Evolutionary conservation across 2,329 filamentous ascomycete genomes (phyloP).

Genomic region (Penicillium sp.): DNA sequence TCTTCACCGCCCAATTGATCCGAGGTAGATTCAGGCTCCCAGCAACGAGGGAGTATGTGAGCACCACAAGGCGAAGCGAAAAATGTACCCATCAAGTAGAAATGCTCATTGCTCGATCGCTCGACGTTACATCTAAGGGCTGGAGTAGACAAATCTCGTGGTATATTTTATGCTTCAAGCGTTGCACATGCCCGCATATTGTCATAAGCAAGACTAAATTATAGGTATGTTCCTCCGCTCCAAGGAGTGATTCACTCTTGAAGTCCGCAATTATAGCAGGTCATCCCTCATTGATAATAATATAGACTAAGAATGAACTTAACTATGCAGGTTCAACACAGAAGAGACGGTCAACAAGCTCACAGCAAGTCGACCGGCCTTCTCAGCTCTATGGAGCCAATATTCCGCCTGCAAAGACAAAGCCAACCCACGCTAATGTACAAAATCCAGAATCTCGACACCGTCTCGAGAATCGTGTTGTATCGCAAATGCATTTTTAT

Average conservation of each 20-base stretch:
- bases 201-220: background rate
- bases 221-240: conserved; percentile 1
- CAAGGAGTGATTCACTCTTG: background rate
- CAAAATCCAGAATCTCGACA: conserved; percentile 37
- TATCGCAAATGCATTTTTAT: conserved; percentile 32
- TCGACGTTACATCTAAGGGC: too few species aligned
- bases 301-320: conserved; percentile 26
- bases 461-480: conserved; percentile 28
- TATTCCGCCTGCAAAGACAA: conserved; percentile 23
- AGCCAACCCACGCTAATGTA: conserved; percentile 42
- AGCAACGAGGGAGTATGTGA: too few species aligned
- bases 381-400: conserved; percentile 22
- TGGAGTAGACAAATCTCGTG: too few species aligned
- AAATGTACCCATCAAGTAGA: background rate
- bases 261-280: background rate
- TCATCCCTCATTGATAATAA: conserved; percentile 17
- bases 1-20: background rate
- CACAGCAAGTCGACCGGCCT: conserved; percentile 21
- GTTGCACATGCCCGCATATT: background rate
- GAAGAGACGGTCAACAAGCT: conserved; percentile 26
- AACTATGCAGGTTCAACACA: conserved; percentile 23
- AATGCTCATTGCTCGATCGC: too few species aligned
- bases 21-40: background rate
- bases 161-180: too few species aligned
- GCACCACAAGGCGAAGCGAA: background rate